Evolutionary conservation across 495 filamentous ascomycete species (phyloP), one percentile per base, ranked within the genome.

Genomic region (Pseudomonodictys pantanalensis): DNA sequence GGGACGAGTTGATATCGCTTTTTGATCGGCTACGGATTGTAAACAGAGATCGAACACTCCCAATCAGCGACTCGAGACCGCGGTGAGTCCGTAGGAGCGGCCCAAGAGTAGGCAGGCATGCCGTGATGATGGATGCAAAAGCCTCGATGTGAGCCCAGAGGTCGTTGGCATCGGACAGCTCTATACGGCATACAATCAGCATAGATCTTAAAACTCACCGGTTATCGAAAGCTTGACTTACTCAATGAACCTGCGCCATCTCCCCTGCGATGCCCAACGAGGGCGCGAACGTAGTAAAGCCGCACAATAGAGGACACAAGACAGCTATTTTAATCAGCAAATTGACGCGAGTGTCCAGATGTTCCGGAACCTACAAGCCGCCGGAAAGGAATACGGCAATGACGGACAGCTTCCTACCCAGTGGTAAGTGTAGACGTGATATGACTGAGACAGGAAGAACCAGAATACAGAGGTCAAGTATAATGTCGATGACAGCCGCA

Each of bases 131-230:
- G 8, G 42, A 45, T 17, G 42, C 42, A 17, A 18, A 45, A 17
- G 42, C 42, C 42, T 45, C 42, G 42, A 24, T 45, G 42, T 45
- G 42, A 8, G 42, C n/a, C 42, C 42, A 45, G 42, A 45, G 42
- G 17, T 45, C 22, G 42, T 17, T 24, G 42, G 7, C 18, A 24
- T 45, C 42, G 42, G n/a, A 7, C 10, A 45, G 42, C 22, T 45
- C 42, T 45, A 17, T 17, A 8, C 8, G 42, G 18, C 22, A 7
- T 45, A 7, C 7, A 18, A 17, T 45, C 17, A 45, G n/a, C 22
- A 45, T 10, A 17, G n/a, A 45, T 7, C n/a, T 18, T 24, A 8
- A 18, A 17, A 10, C 10, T 18, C 18, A 45, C 17, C 8, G 17
- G 22, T 17, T 18, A 24, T 17, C n/a, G n/a, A n/a, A n/a, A n/a